Percentiles rank a stretch among this genome's conserved stretches.
These are phyloP conservation scores for Starmera amethionina DNA, from an alignment of 805 yeast species.

Conservation along the genomic window DNA sequence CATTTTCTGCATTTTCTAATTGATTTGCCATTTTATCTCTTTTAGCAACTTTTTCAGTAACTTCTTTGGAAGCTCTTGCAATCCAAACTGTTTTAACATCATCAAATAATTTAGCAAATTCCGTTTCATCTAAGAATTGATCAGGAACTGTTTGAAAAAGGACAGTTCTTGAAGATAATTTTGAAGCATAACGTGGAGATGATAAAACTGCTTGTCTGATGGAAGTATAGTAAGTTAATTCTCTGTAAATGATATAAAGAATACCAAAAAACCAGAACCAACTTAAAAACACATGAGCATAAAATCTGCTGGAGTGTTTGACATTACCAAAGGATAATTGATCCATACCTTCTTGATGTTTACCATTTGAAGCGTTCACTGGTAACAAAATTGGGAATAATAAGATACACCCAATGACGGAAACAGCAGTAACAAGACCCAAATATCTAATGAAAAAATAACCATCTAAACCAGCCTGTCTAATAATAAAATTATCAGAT, in stretches of 20 bases:
- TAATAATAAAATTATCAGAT: constrained; percentile 65
- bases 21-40: constrained; percentile 50
- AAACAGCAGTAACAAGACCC: constrained; percentile 40
- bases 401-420: constrained; percentile 43
- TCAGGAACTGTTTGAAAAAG: constrained; percentile 79
- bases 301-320: constrained; percentile 49
- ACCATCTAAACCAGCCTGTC: constrained; percentile 91
- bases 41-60: constrained; percentile 44
- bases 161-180: constrained; percentile 70
- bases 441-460: constrained; percentile 81
- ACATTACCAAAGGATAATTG: constrained; percentile 73
- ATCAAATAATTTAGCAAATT: constrained; percentile 63
- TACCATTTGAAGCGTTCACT: constrained; percentile 65
- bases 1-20: constrained; percentile 60
- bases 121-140: constrained; percentile 58
- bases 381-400: constrained; percentile 72
- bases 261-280: constrained; percentile 71
- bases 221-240: constrained; percentile 66
- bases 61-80: constrained; percentile 48
- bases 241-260: constrained; percentile 72
- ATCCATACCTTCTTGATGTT: constrained; percentile 58
- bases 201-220: constrained; percentile 70
- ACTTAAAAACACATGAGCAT: constrained; percentile 75
- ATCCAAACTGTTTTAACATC: constrained; percentile 82
- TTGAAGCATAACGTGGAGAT: constrained; percentile 70